These are phyloP conservation scores for Hippophae tibetana DNA, from an alignment of 306 rosid species.

Conservation along the genomic window DNA sequence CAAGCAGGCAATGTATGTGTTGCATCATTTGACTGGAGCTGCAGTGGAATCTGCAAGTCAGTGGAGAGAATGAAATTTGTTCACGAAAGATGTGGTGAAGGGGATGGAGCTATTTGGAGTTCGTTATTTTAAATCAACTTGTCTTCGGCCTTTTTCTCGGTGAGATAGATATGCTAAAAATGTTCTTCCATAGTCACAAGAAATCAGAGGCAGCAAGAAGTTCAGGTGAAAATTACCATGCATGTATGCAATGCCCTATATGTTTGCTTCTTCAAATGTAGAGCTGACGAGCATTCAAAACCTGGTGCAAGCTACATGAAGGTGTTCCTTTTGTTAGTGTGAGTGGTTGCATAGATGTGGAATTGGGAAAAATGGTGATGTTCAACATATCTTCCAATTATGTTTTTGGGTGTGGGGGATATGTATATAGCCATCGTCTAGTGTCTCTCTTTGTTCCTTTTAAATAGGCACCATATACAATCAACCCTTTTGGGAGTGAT, in stretches of 20 bases:
- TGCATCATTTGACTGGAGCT: slow-evolving; percentile 97
- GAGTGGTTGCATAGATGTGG: no score
- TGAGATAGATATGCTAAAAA: slow-evolving; percentile 4
- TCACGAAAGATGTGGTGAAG: slow-evolving; percentile 92
- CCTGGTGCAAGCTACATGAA: background rate
- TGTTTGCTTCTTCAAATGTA: no score
- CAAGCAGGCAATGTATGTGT: slow-evolving; percentile 84
- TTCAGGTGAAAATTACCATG: slow-evolving; percentile 16
- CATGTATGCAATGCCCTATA: slow-evolving; percentile 10
- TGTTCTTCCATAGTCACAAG: slow-evolving; percentile 17
- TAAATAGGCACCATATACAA: no score
- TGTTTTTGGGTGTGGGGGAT: background rate
- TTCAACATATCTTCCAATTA: slow-evolving; percentile 18
- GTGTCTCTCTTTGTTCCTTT: no score
- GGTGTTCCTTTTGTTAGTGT: no score
- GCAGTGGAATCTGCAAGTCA: slow-evolving; percentile 99
- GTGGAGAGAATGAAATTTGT: slow-evolving; percentile 89
- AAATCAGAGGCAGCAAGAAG: slow-evolving; percentile 7
- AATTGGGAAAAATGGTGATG: slow-evolving; percentile 5
- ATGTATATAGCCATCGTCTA: background rate
- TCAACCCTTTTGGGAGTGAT: no score
- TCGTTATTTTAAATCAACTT: slow-evolving; percentile 39
- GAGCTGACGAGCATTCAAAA: background rate
- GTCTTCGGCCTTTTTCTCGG: slow-evolving; percentile 11
- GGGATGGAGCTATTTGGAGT: slow-evolving; percentile 81